Evolutionary conservation across 208 protist species (phyloP).

Genomic region (Naegleria lovaniensis): DNA sequence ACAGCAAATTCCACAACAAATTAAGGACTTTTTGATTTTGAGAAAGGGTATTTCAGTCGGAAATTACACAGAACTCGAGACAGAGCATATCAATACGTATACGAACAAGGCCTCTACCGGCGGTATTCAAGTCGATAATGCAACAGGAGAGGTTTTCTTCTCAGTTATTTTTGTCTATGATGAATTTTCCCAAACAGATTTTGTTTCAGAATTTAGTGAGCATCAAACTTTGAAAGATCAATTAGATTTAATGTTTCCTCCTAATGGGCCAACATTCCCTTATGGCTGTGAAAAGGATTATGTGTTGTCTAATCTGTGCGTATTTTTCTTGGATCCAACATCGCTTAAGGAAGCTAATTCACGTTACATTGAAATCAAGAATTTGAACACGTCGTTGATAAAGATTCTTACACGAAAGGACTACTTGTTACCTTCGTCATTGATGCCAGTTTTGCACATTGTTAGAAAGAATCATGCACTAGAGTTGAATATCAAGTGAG

Average conservation of each 20-base stretch:
- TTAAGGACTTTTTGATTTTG: background rate
- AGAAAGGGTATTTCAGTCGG: slow-evolving; percentile 19
- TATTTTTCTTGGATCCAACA: background rate
- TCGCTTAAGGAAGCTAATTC: background rate
- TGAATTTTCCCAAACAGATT: slow-evolving; percentile 29
- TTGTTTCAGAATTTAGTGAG: slow-evolving; percentile 2
- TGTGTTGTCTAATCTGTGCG: background rate
- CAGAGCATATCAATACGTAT: background rate
- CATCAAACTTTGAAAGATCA: slow-evolving; percentile 7
- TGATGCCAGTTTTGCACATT: slow-evolving; percentile 19
- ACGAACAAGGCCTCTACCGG: background rate
- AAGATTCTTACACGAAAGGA: background rate
- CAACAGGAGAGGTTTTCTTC: background rate
- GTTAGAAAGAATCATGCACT: background rate
- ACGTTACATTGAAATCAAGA: slow-evolving; percentile 8
- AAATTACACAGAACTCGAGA: slow-evolving; percentile 2
- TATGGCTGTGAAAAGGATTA: slow-evolving; percentile 3
- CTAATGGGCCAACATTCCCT: background rate
- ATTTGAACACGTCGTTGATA: background rate
- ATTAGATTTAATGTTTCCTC: slow-evolving; percentile 21
- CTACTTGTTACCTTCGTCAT: background rate
- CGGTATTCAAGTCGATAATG: background rate
- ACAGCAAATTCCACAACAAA: background rate
- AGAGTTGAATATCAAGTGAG: background rate
- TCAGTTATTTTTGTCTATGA: slow-evolving; percentile 7